Evolutionary conservation across 495 filamentous ascomycete species (phyloP), one percentile per base, ranked within the genome.

Genomic region (Hypomontagnella monticulosa): DNA sequence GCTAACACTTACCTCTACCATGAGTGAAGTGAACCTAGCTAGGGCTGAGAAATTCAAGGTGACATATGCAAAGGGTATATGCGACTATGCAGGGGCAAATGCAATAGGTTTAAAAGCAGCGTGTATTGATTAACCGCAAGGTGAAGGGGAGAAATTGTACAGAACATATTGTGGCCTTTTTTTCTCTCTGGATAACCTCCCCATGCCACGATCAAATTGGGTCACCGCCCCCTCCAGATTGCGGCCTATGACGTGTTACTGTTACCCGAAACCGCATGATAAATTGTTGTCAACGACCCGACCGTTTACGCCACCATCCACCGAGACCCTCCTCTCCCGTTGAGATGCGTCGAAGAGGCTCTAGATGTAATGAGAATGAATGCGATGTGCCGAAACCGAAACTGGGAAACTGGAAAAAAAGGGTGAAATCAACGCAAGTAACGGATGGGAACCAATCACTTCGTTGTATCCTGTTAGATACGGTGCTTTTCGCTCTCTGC

Each of bases 401-500:
- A 14, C 41, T 34, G 47, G n/a, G 40, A 40, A 34, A 19, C 15
- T 6, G 16, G 46, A 46, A 53, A 14, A 46, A 53, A 14, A 49
- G 4, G 38, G 30, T 41, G 30, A 43, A 51, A 30, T 42, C 30
- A 46, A 36, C 14, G 44, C 14, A 11, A 20, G 37, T 16, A 49
- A 15, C 16, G 23, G 41, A 33, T 7, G 37, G 48, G 16, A 42
- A 47, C 2, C 8, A 12, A 44, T 67, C 42, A 19, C 41, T 48
- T 41, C 50, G 47, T 48, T 32, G 14, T 55, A 19, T 42, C 11
- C 52, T 36, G 20, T 59, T 73, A 81, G 50, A 79, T 75, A 4
- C 78, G 76, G 65, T 81, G 78, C 64, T 81, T 81, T 54, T 81
- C 78, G 62, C 73, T 79, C 65, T 81, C 78, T 81, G 63, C 56